Base-by-base conservation (phyloP, 1,139 yeast genomes). In the Hyphopichia fennica region DNA sequence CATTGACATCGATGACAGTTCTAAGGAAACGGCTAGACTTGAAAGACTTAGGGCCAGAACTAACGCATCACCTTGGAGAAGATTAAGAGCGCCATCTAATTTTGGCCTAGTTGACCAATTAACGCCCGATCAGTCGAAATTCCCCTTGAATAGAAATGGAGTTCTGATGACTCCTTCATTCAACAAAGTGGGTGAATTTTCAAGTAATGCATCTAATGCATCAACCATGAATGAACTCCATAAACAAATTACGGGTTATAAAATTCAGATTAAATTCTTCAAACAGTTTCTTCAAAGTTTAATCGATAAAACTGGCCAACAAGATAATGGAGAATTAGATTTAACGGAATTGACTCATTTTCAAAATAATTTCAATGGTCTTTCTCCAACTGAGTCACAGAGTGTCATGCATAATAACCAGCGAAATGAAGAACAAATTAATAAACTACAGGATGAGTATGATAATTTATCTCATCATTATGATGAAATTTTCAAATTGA, bases 231-330 rank as follows among this genome's bases (percentile, higher is more conserved):
- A 65, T 34, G 69, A 68, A 3, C 54, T 71, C 16, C 67, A 65
- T 39, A 69, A 67, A 42, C 70, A 72, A 47, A 58, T 74, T 33
- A 65, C 75, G 1, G 66, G 73, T 16, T 73, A 71, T 50, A 63
- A 67, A 40, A 69, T 75, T 25, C 77, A 75, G 49, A 63, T 75
- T 31, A 62, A 66, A 49, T 60, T 73, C 41, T 67, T 72, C 58
- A 68, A 67, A 48, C 70, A 68, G 42, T 72, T 72, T 41, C 51
- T 74, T 3, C 77, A 69, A 41, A 62, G 61, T 38, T 47, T 70
- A 40, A 68, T 60, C 23, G 78, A 54, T 49, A 65, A 48, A 48
- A 58, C 51, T 28, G 48, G 46, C 20, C 30, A 22, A 15, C 16
- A 27, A 34, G 48, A 45, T 20, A 47, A 52, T 8, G 35, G 42